phyloP scores from a whole-genome alignment of 257 asterid species.

The Primulina tabacum region DNA sequence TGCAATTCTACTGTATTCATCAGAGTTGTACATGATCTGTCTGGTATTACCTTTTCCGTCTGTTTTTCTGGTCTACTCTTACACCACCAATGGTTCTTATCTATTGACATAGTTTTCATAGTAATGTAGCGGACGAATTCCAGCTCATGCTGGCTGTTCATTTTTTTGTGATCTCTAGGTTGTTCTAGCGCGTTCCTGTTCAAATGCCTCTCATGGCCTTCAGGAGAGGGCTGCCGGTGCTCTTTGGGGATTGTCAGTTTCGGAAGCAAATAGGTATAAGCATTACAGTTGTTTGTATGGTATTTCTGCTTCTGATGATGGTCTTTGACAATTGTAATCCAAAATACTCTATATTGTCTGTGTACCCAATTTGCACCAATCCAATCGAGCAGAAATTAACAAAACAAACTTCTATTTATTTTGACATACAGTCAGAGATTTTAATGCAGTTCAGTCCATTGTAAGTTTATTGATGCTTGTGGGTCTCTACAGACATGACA shows the following conservation, averaged over 20 bases:
- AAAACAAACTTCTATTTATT: neutral
- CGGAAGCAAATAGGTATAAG: constrained; percentile 79
- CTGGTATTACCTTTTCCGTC: neutral
- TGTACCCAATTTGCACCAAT: neutral
- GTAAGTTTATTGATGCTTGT: neutral
- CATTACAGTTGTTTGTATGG: constrained; percentile 7
- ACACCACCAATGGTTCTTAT: neutral
- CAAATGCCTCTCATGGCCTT: constrained; percentile 57
- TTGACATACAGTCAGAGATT: neutral
- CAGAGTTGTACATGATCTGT: neutral
- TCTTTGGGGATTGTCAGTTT: constrained; percentile 68
- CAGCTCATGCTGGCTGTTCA: constrained; percentile 8
- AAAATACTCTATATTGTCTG: neutral
- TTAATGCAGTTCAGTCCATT: neutral
- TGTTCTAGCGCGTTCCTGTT: constrained; percentile 31
- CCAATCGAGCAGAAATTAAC: neutral
- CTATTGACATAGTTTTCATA: neutral
- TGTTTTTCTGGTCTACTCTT: constrained; percentile 7
- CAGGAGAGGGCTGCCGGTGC: constrained; percentile 88
- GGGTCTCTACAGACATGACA: neutral
- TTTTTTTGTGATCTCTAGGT: constrained; percentile 28
- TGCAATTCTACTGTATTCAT: neutral
- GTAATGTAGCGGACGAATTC: neutral
- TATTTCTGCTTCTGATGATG: constrained; percentile 6
- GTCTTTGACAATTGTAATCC: constrained; percentile 1